phyloP scores from a whole-genome alignment of 208 protist species.

The Porcisia deanei region DNA sequence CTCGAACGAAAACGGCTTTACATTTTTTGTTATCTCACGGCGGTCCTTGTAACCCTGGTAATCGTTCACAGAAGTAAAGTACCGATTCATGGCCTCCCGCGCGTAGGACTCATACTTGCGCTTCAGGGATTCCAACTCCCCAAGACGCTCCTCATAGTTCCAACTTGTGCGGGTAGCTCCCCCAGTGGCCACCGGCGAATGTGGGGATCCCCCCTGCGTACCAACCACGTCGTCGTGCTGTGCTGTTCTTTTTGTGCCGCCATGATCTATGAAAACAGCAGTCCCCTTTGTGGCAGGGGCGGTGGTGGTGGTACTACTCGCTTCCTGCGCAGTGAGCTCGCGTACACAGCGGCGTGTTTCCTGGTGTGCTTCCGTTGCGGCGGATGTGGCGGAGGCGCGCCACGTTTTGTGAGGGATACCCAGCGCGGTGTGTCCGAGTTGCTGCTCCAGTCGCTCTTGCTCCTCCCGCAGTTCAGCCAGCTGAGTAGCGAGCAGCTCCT shows the following conservation, averaged over 20 bases:
- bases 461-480: conserved; percentile 34
- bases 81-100: conserved; percentile 52
- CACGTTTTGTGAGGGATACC: background rate
- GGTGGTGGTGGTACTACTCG: background rate
- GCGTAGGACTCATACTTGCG: conserved; percentile 51
- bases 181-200: background rate
- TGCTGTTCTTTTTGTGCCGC: too few relatives aligned
- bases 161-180: background rate
- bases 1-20: conserved; percentile 73
- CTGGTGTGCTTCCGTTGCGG: background rate
- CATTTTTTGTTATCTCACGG: conserved; percentile 40
- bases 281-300: background rate
- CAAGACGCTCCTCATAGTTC: conserved; percentile 33
- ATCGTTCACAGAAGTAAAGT: conserved; percentile 52
- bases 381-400: background rate
- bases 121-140: conserved; percentile 51
- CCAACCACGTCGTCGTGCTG: background rate
- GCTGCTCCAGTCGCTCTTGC: conserved; percentile 33
- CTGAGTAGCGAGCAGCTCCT: conserved; percentile 28
- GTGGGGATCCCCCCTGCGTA: background rate
- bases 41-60: conserved; percentile 52
- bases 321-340: conserved; percentile 9
- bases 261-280: background rate
- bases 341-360: conserved; percentile 17
- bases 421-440: conserved; percentile 24